Evolutionary conservation across 108 stramenopile species (phyloP), one percentile per base, ranked within the genome.

Genomic region (Chaetoceros tenuissimus): DNA sequence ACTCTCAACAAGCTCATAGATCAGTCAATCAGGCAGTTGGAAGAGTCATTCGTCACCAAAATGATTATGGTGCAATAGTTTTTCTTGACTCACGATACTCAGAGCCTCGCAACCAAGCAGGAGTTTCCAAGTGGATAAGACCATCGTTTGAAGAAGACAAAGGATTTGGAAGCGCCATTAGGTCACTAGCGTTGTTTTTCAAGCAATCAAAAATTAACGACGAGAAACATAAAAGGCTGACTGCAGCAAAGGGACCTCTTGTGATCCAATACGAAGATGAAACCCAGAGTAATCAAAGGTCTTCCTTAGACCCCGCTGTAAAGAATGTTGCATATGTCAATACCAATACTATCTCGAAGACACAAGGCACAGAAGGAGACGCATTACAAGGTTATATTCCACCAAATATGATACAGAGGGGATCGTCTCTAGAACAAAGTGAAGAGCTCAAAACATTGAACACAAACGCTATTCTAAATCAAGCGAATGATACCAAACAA

Each of bases 1-100:
- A 99, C 72, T 75, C 73, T 22, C 96, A 98, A 49, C 94, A 96
- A 66, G 99, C 97, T 2, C 83, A 89, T 48, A 77, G 97, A 1
- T 97, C 97, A 44, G 97, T 98, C 22, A 99, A 99, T 63, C 99
- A 99, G 66, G 97, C 96, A 8, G 69, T 99, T 28, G 99, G 99
- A 0, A 75, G 99, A 20, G 97, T 97, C 0, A 95, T 99, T 65
- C 95, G 99, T n/a, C 98, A 98, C 73, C 67, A 77, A 21, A 56
- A 62, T n/a, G 99, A 99, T 63, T 99, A 84, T 58, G 99, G 97
- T 24, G 90, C 94, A 27, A 88, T 99, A 0, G 66, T 99, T 7
- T 68, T 99, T 44, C 74, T 94, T 20, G 99, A 99, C 64, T 77
- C 82, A 57, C 82, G 99, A 13, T 99, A 93, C 73, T 72, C 78